Evolutionary conservation across 495 filamentous ascomycete genomes (phyloP).

Genomic region (Daldinia concentrica): DNA sequence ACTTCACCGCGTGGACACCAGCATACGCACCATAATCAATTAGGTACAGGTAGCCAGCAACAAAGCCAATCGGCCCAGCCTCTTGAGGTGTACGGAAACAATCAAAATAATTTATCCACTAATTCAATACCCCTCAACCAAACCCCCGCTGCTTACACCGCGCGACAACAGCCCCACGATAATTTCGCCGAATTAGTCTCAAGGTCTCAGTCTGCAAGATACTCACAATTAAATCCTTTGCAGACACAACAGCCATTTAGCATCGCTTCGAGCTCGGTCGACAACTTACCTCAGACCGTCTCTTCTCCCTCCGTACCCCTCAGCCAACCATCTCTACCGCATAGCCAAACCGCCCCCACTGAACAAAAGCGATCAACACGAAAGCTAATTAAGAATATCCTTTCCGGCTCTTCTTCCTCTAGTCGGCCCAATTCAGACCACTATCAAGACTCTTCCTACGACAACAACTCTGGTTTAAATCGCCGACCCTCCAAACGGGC

Average conservation of each 20-base stretch:
- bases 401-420: slow-evolving; percentile 50
- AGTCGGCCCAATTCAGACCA: slow-evolving; percentile 49
- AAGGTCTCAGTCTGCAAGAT: slow-evolving; percentile 50
- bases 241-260: slow-evolving; percentile 41
- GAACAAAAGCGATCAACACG: slow-evolving; percentile 55
- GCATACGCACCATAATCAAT: slow-evolving; percentile 37
- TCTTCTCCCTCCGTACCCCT: slow-evolving; percentile 44
- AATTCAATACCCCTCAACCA: slow-evolving; percentile 48
- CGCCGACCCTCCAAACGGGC: slow-evolving; percentile 61
- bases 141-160: slow-evolving; percentile 42
- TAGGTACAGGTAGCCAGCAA: slow-evolving; percentile 35
- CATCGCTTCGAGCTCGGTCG: slow-evolving; percentile 49
- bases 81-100: slow-evolving; percentile 34
- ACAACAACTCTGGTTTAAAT: slow-evolving; percentile 51
- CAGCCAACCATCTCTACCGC: slow-evolving; percentile 44
- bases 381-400: slow-evolving; percentile 58
- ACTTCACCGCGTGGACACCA: slow-evolving; percentile 32
- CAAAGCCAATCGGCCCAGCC: slow-evolving; percentile 29
- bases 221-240: slow-evolving; percentile 46
- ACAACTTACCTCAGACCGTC: slow-evolving; percentile 51
- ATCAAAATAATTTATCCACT: slow-evolving; percentile 42
- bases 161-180: slow-evolving; percentile 45
- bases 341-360: slow-evolving; percentile 50
- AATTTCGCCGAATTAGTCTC: slow-evolving; percentile 50
- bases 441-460: slow-evolving; percentile 53